Evolutionary conservation across 2,329 filamentous ascomycete genomes (phyloP).

Genomic region (Chaetomiaceae sp.): DNA sequence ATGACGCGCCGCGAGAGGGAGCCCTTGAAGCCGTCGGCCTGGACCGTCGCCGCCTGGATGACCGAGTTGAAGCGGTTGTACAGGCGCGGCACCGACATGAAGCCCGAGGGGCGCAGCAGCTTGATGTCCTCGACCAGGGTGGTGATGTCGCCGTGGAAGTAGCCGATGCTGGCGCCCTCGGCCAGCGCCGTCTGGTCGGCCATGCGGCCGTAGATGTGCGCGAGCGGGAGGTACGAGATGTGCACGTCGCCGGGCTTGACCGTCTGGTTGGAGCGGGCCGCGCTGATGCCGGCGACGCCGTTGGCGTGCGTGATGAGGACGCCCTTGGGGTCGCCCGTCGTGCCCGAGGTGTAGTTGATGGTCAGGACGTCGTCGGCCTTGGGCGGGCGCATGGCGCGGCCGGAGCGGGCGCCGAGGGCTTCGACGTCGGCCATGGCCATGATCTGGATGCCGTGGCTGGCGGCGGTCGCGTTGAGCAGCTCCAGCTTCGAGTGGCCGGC

Average conservation of each 20-base stretch:
- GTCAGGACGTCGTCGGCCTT: slow-evolving; percentile 73
- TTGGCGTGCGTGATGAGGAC: slow-evolving; percentile 78
- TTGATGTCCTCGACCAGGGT: slow-evolving; percentile 90
- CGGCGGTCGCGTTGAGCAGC: slow-evolving; percentile 70
- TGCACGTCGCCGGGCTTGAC: slow-evolving; percentile 55
- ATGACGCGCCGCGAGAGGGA: slow-evolving; percentile 76
- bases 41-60: slow-evolving; percentile 72
- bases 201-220: slow-evolving; percentile 89
- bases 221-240: slow-evolving; percentile 86
- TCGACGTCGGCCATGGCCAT: slow-evolving; percentile 79
- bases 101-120: slow-evolving; percentile 72
- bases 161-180: slow-evolving; percentile 72
- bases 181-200: slow-evolving; percentile 72
- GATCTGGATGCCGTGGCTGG: slow-evolving; percentile 69
- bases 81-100: slow-evolving; percentile 85
- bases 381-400: slow-evolving; percentile 67
- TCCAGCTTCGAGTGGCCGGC: slow-evolving; percentile 73
- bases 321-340: slow-evolving; percentile 77
- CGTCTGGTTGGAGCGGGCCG: slow-evolving; percentile 52
- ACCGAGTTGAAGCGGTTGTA: slow-evolving; percentile 87
- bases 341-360: slow-evolving; percentile 87
- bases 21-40: slow-evolving; percentile 76
- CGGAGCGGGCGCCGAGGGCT: slow-evolving; percentile 66
- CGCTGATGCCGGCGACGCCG: slow-evolving; percentile 67
- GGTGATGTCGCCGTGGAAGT: slow-evolving; percentile 87